Evolutionary conservation across 2,329 filamentous ascomycete genomes (phyloP).

Genomic region (Torrubiellomyces zombiae): DNA sequence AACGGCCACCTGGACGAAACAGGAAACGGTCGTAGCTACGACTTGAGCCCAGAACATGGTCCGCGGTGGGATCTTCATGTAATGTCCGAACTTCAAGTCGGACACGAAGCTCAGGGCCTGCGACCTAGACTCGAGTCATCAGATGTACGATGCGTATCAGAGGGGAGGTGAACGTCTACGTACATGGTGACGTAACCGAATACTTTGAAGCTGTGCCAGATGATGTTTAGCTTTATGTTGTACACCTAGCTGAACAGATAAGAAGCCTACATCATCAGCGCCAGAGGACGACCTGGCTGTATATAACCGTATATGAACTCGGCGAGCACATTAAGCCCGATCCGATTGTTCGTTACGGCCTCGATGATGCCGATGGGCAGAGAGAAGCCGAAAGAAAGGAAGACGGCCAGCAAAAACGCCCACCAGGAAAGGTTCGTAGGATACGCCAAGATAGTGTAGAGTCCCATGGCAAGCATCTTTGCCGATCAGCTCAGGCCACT

Average conservation of each 20-base stretch:
- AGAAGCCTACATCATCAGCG: conserved; percentile 48
- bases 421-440: conserved; percentile 57
- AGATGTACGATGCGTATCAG: too few species aligned
- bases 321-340: conserved; percentile 58
- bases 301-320: conserved; percentile 64
- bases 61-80: conserved; percentile 54
- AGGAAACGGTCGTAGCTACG: conserved; percentile 48
- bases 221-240: too few species aligned
- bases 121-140: conserved; percentile 18
- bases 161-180: conserved; percentile 1
- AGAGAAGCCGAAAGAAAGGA: conserved; percentile 46
- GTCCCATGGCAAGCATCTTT: conserved; percentile 37
- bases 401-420: conserved; percentile 50
- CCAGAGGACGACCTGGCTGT: conserved; percentile 53
- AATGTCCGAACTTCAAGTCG: conserved; percentile 56
- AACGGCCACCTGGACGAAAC: conserved; percentile 48
- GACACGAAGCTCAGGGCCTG: conserved; percentile 48
- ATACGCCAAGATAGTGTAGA: conserved; percentile 39
- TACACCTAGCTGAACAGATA: conserved; percentile 1
- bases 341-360: conserved; percentile 52
- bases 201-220: conserved; percentile 36
- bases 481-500: too few species aligned
- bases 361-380: conserved; percentile 55
- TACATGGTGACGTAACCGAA: conserved; percentile 45
- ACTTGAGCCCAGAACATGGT: conserved; percentile 52